Evolutionary conservation across 805 yeast genomes (phyloP).

Genomic region (Kazachstania bromeliacearum): DNA sequence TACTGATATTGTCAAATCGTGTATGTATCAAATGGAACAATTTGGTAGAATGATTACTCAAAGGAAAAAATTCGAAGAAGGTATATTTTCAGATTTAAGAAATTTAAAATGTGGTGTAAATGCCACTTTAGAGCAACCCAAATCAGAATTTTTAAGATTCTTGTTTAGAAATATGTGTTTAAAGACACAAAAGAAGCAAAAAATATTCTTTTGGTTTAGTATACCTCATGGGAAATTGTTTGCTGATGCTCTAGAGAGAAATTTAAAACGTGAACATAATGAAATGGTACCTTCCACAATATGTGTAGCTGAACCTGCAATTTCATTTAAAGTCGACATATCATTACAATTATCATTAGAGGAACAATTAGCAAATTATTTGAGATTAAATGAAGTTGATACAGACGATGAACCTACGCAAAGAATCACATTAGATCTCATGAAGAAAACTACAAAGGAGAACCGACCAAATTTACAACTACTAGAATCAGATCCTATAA

Average conservation of each 20-base stretch:
- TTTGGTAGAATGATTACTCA: constrained; percentile 81
- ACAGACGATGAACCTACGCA: background rate
- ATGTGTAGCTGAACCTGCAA: constrained; percentile 68
- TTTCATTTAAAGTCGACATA: constrained; percentile 60
- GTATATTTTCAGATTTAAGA: constrained; percentile 84
- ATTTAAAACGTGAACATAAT: constrained; percentile 64
- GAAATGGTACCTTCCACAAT: constrained; percentile 61
- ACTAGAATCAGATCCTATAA: background rate
- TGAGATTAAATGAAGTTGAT: background rate
- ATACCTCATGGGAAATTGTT: constrained; percentile 90
- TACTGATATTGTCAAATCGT: constrained; percentile 89
- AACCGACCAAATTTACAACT: background rate
- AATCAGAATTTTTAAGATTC: constrained; percentile 75
- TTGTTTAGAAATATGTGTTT: constrained; percentile 78
- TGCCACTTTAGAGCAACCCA: constrained; percentile 81
- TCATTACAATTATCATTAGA: constrained; percentile 32
- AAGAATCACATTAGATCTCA: background rate
- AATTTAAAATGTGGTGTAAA: constrained; percentile 77
- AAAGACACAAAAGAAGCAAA: constrained; percentile 92
- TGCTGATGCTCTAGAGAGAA: constrained; percentile 89
- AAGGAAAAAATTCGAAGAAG: constrained; percentile 93
- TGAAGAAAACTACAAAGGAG: background rate
- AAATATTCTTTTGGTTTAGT: constrained; percentile 93
- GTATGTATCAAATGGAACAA: constrained; percentile 78
- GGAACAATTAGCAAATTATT: constrained; percentile 37